These are phyloP conservation scores for Zymoseptoria tritici DNA, from an alignment of 2,329 filamentous ascomycete species.

Conservation along the genomic window DNA sequence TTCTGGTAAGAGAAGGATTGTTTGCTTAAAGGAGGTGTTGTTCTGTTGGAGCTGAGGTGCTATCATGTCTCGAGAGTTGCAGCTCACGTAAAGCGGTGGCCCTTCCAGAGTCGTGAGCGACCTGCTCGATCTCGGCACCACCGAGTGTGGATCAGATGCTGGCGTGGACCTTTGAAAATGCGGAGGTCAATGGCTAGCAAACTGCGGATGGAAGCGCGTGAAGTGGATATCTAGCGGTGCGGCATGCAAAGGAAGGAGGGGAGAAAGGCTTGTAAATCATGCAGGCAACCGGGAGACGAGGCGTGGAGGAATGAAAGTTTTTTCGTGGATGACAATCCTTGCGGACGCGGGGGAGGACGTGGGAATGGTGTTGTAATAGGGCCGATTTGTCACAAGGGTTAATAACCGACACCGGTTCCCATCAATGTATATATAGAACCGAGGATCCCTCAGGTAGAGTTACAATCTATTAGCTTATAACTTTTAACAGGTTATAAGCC, in stretches of 20 bases:
- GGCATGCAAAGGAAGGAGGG: not conserved
- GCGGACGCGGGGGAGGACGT: not conserved
- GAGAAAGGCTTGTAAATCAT: not conserved
- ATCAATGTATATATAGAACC: too few species aligned
- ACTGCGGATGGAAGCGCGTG: not conserved
- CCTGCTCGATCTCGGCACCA: not conserved
- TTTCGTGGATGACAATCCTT: not conserved
- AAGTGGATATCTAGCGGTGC: not conserved
- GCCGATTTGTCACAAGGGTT: too few species aligned
- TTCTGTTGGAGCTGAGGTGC: not conserved
- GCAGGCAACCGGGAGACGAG: not conserved
- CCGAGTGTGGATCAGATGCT: not conserved
- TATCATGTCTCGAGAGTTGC: not conserved
- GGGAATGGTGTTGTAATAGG: too few species aligned
- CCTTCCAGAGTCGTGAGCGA: not conserved
- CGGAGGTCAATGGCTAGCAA: not conserved
- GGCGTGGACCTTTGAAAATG: not conserved
- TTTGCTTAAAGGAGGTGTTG: not conserved
- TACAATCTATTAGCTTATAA: too few species aligned
- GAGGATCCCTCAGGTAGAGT: too few species aligned
- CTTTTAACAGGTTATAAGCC: too few species aligned
- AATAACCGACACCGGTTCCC: too few species aligned
- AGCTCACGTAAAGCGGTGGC: not conserved
- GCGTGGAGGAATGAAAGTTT: not conserved
- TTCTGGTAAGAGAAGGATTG: not conserved